Evolutionary conservation across 2,329 filamentous ascomycete species (phyloP).

Genomic region (Fusarium nisikadoi): DNA sequence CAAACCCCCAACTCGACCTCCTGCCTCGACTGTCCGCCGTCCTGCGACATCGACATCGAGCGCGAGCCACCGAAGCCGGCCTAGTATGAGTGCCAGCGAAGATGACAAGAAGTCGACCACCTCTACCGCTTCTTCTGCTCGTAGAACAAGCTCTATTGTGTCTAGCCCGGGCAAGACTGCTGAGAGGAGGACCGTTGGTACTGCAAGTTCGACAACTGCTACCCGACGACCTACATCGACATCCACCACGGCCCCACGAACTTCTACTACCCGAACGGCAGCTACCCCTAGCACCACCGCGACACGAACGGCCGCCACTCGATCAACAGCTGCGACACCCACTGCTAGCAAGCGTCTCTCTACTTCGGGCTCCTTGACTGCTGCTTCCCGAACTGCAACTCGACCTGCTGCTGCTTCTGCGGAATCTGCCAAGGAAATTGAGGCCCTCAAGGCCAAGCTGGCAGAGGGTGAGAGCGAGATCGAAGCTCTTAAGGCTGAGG

Average conservation of each 20-base stretch:
- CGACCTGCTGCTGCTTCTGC: slow-evolving; percentile 56
- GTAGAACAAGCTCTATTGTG: slow-evolving; percentile 58
- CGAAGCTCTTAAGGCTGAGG: slow-evolving; percentile 65
- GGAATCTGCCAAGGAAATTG: slow-evolving; percentile 64
- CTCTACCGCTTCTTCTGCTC: slow-evolving; percentile 51
- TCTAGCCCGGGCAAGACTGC: slow-evolving; percentile 51
- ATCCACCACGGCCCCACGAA: slow-evolving; percentile 50
- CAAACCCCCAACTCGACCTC: slow-evolving; percentile 62
- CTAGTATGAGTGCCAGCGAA: slow-evolving; percentile 61
- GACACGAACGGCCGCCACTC: slow-evolving; percentile 47
- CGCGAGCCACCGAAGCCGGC: slow-evolving; percentile 58
- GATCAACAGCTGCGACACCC: slow-evolving; percentile 54
- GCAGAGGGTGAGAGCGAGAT: slow-evolving; percentile 68
- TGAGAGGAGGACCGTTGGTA: slow-evolving; percentile 51
- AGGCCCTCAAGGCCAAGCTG: slow-evolving; percentile 70
- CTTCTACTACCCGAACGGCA: slow-evolving; percentile 46
- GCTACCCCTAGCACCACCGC: slow-evolving; percentile 13
- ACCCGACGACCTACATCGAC: slow-evolving; percentile 50
- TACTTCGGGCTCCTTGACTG: slow-evolving; percentile 54
- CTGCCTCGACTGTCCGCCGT: slow-evolving; percentile 50
- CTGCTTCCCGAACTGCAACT: slow-evolving; percentile 50
- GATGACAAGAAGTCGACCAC: slow-evolving; percentile 60
- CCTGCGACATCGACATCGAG: slow-evolving; percentile 51
- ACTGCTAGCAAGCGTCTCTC: slow-evolving; percentile 67
- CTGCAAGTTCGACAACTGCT: slow-evolving; percentile 46